A percentile compares a stretch with the other conserved stretches of the same genome.
Conservation (phyloP, 2,329 filamentous ascomycete species). For the Furcasterigmium sp. region DNA sequence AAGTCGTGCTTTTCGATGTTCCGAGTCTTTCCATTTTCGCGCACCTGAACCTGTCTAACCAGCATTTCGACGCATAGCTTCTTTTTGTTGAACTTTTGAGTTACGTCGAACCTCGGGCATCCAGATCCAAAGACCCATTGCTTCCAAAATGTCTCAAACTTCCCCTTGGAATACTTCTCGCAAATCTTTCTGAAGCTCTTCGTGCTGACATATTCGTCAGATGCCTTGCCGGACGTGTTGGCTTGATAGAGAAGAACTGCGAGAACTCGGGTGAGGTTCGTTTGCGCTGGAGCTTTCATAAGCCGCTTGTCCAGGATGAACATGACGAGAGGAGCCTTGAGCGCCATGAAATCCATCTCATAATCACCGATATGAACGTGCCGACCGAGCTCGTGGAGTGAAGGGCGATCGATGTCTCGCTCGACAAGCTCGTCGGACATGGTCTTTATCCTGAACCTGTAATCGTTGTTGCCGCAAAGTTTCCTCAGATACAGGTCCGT, state of each 20-base stretch:
- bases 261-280: slow-evolving; percentile 79
- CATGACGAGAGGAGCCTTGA: slow-evolving; percentile 87
- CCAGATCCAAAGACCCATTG: slow-evolving; percentile 90
- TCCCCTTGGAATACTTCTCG: slow-evolving; percentile 82
- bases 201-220: slow-evolving; percentile 69
- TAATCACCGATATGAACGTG: slow-evolving; percentile 74
- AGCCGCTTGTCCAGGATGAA: slow-evolving; percentile 91
- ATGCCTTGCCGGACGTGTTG: slow-evolving; percentile 55
- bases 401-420: slow-evolving; percentile 75
- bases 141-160: slow-evolving; percentile 84
- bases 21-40: slow-evolving; percentile 26
- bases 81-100: slow-evolving; percentile 95
- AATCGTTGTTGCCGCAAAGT: slow-evolving; percentile 91
- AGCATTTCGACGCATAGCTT: slow-evolving; percentile 89
- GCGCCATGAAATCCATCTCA: slow-evolving; percentile 83
- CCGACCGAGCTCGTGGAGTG: slow-evolving; percentile 73
- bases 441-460: slow-evolving; percentile 82
- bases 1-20: slow-evolving; percentile 58
- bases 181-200: slow-evolving; percentile 77
- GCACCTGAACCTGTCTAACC: slow-evolving; percentile 69
- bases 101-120: slow-evolving; percentile 81
- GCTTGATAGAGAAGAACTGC: slow-evolving; percentile 81
- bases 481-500: slow-evolving; percentile 88
- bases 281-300: slow-evolving; percentile 66
- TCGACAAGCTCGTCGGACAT: slow-evolving; percentile 79